These are phyloP conservation scores for Cercospora brassicicola DNA, from an alignment of 2,329 filamentous ascomycete genomes.

Conservation along the genomic window DNA sequence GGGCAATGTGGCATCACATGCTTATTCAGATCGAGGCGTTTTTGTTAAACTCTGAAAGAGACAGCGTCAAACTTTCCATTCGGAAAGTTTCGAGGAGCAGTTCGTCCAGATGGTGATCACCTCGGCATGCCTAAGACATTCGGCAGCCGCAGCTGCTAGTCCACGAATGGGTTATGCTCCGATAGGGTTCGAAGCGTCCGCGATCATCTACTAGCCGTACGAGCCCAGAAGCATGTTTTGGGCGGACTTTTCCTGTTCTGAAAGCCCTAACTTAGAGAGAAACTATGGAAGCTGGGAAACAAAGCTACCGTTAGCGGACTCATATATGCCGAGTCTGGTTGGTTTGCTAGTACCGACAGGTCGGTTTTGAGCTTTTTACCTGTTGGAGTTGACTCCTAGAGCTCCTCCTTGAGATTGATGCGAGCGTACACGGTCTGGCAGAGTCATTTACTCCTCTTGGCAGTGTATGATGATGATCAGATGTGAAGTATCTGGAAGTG, in stretches of 20 bases:
- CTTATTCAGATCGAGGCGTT: neutral
- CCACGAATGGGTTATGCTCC: neutral
- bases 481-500: neutral
- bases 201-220: neutral
- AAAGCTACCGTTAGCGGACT: neutral
- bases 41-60: neutral
- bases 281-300: neutral
- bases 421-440: neutral
- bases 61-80: neutral
- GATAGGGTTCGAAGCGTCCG: neutral
- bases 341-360: neutral
- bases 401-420: neutral
- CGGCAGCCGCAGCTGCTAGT: neutral
- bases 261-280: neutral
- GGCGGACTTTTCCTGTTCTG: neutral
- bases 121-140: neutral
- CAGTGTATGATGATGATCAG: neutral
- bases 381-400: neutral
- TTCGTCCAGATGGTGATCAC: neutral
- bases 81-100: neutral
- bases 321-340: neutral
- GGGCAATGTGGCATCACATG: neutral
- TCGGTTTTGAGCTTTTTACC: neutral
- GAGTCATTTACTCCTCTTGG: neutral
- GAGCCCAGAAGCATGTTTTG: neutral